phyloP scores from a whole-genome alignment of 768 basidiomycete genomes.

The Leucocoprinus sp. region DNA sequence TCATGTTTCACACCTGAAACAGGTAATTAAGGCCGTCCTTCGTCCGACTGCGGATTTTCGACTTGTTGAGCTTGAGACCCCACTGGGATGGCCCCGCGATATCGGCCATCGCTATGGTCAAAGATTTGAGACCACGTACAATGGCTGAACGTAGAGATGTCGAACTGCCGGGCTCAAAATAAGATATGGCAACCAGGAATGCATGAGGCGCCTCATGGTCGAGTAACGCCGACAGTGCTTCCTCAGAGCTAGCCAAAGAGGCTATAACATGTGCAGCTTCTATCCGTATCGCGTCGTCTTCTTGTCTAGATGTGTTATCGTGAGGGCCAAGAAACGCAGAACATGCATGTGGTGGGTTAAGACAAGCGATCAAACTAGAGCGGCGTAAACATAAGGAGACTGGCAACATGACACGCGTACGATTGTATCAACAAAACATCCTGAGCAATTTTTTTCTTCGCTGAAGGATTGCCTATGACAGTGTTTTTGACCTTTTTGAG shows the following conservation, averaged over 20 bases:
- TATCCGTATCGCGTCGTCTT: slow-evolving; percentile 44
- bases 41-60: slow-evolving; percentile 38
- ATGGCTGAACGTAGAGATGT: slow-evolving; percentile 45
- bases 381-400: slow-evolving; percentile 4
- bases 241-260: slow-evolving; percentile 62
- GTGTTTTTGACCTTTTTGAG: slow-evolving; percentile 68
- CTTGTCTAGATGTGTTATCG: slow-evolving; percentile 14
- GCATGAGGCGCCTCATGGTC: slow-evolving; percentile 49
- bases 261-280: slow-evolving; percentile 73
- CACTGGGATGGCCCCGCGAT: slow-evolving; percentile 63
- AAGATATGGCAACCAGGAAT: slow-evolving; percentile 54
- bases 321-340: slow-evolving; percentile 2
- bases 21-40: slow-evolving; percentile 49
- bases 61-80: slow-evolving; percentile 44
- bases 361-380: slow-evolving; percentile 53
- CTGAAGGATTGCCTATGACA: slow-evolving; percentile 73
- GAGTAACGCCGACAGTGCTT: slow-evolving; percentile 50
- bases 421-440: slow-evolving; percentile 49
- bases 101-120: slow-evolving; percentile 55
- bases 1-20: slow-evolving; percentile 40
- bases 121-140: slow-evolving; percentile 52
- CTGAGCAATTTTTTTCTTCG: slow-evolving; percentile 50
- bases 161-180: slow-evolving; percentile 30
- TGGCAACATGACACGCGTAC: slow-evolving; percentile 26
- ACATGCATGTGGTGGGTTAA: slow-evolving; percentile 30